These are phyloP conservation scores for Ceratocystis papillata DNA, from an alignment of 2,329 filamentous ascomycete genomes.

Conservation along the genomic window DNA sequence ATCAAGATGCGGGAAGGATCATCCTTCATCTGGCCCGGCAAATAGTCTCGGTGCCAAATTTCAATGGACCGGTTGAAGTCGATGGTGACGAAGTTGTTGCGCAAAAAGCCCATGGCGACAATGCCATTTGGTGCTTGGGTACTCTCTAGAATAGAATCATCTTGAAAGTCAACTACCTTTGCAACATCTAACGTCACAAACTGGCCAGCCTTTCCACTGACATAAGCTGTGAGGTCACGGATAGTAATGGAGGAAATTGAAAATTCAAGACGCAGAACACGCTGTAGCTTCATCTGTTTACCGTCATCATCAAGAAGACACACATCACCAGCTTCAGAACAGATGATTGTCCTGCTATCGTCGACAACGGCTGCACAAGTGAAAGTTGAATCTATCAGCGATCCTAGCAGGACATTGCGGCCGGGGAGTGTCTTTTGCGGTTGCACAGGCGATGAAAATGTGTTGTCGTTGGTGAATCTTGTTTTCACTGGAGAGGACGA, in stretches of 20 bases:
- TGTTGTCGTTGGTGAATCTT: slow-evolving; percentile 35
- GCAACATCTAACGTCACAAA: slow-evolving; percentile 45
- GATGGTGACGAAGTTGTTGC: slow-evolving; percentile 59
- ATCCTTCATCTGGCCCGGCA: slow-evolving; percentile 34
- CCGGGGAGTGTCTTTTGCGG: slow-evolving; percentile 59
- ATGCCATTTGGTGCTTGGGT: slow-evolving; percentile 38
- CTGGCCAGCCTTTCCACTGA: slow-evolving; percentile 57
- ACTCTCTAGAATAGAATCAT: slow-evolving; percentile 34
- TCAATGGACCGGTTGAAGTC: slow-evolving; percentile 67
- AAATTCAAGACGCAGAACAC: slow-evolving; percentile 57
- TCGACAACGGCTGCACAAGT: slow-evolving; percentile 64
- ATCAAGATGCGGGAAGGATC: slow-evolving; percentile 44
- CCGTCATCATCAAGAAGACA: slow-evolving; percentile 73
- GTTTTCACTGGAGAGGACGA: slow-evolving; percentile 53
- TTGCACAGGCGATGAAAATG: slow-evolving; percentile 28
- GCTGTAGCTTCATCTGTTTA: slow-evolving; percentile 58
- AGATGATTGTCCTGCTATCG: slow-evolving; percentile 65
- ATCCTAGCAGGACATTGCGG: slow-evolving; percentile 75
- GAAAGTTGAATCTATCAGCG: slow-evolving; percentile 73
- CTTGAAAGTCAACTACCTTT: slow-evolving; percentile 37
- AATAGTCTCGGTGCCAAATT: slow-evolving; percentile 44
- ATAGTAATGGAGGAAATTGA: slow-evolving; percentile 56
- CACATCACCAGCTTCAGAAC: slow-evolving; percentile 79
- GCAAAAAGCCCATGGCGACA: slow-evolving; percentile 58
- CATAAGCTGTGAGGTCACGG: slow-evolving; percentile 47